A percentile compares a stretch with the other conserved stretches of the same genome.
Evolutionary conservation across 208 protist genomes (phyloP).

Genomic region (Crithidia expoeki): DNA sequence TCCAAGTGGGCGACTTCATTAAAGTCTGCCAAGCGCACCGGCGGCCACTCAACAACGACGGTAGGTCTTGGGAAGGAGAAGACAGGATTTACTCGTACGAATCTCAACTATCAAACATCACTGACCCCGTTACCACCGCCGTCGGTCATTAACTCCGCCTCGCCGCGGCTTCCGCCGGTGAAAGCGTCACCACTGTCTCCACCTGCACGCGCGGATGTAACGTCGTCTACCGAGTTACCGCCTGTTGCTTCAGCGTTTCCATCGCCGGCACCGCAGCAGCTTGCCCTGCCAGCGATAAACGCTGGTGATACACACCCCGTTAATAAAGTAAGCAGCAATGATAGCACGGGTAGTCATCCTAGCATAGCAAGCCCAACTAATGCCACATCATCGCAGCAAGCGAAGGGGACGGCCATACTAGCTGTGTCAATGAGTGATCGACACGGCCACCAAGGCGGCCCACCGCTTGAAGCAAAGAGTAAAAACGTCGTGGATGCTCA

Average conservation of each 20-base stretch:
- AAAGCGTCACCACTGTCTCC: background rate
- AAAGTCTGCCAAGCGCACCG: background rate
- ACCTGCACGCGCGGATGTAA: background rate
- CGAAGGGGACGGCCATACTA: too few species aligned
- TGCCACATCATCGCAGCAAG: too few species aligned
- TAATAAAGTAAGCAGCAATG: too few species aligned
- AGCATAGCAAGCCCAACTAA: too few species aligned
- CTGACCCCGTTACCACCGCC: background rate
- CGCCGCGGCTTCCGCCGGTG: constrained; percentile 4
- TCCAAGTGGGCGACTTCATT: background rate
- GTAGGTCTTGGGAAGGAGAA: background rate
- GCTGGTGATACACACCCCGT: too few species aligned
- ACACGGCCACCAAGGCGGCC: background rate
- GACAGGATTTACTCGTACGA: background rate
- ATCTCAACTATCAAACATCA: background rate
- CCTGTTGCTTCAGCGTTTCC: background rate
- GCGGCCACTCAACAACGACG: background rate
- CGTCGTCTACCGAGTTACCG: background rate
- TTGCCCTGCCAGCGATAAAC: constrained; percentile 3
- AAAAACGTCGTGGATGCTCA: too few species aligned
- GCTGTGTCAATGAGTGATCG: background rate
- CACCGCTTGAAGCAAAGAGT: background rate
- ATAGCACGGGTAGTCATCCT: too few species aligned
- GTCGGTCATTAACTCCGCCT: background rate
- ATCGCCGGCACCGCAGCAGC: background rate